Evolutionary conservation across 139 green algal species (phyloP), one percentile per base, ranked within the genome.

Genomic region (Parachlorella kessleri): DNA sequence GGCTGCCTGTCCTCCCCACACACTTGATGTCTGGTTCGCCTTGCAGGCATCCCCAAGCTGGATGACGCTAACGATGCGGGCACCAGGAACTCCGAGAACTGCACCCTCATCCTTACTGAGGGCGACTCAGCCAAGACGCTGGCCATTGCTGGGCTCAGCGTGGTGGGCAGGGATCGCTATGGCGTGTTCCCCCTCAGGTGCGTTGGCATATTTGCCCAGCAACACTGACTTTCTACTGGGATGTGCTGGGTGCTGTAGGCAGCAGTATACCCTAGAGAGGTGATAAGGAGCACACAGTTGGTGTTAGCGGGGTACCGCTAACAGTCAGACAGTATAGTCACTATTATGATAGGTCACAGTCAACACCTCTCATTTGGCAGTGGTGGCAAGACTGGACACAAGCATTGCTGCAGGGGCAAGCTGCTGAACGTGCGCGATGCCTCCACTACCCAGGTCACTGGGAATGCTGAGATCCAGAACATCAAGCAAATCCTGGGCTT

Each of bases 401-500:
- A n/a, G n/a, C n/a, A n/a, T 3, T 24, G 24, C 21, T 14, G 33
- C 86, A 94, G 93, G 70, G 97, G 97, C 67, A 99, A 99, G 87
- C 92, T 99, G 64, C 92, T 99, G 9, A 99, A 99, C 87, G 97
- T 99, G 69, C 88, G 97, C 23, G 97, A 99, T 39, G 97, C 97
- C 3, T 94, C 74, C 32, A 90, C 91, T 26, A 82, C 92, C 2
- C 92, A 97, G 88, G 93, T 99, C 76, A 94, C 88, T 42, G 93
- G 93, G 68, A 99, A 99, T 79, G 87, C 89, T 1, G 97, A 99
- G 88, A 99, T 99, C 85, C 92, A 93, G 72, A 86, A 95, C 90
- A 96, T 99, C 88, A 99, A 99, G 87, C 95, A 99, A 89, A 99
- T 99, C 91, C 86, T 99, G 81, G 97, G 97, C 7, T 83, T 99